Conservation (phyloP, 805 yeast genomes). For the Lipomyces lipofer region DNA sequence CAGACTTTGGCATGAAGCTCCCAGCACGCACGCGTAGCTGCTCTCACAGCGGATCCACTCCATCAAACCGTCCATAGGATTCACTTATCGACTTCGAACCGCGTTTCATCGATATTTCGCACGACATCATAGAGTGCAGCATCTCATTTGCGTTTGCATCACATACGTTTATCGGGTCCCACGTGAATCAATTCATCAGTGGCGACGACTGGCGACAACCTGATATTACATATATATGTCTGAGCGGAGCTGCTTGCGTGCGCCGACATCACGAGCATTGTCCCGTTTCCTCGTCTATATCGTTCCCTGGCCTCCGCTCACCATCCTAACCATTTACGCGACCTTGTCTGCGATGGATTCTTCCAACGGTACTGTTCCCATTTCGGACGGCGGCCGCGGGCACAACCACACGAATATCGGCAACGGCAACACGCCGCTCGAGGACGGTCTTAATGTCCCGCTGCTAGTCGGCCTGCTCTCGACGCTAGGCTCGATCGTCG, state of each 20-base stretch:
- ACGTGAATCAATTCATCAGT: no score
- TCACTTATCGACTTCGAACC: no score
- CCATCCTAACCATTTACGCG: background rate
- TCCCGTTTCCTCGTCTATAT: constrained; percentile 2
- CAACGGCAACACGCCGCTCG: background rate
- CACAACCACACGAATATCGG: constrained; percentile 1
- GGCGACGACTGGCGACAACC: no score
- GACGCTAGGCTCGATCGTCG: constrained; percentile 39
- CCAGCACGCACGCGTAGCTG: no score
- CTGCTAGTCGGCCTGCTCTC: constrained; percentile 43
- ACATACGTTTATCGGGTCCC: no score
- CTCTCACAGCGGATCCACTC: no score
- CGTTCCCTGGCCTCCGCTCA: constrained; percentile 10
- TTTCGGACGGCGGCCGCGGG: background rate
- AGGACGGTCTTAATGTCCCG: constrained; percentile 39
- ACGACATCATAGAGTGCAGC: no score
- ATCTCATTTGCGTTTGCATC: no score
- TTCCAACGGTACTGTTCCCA: background rate
- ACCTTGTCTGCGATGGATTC: constrained; percentile 4
- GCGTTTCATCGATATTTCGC: no score
- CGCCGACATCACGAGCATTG: constrained; percentile 1
- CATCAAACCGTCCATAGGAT: no score
- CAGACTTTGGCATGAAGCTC: no score
- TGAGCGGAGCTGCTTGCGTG: background rate
- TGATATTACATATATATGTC: background rate